Conservation (phyloP, 2,329 filamentous ascomycete genomes). For the Onygenales sp. region DNA sequence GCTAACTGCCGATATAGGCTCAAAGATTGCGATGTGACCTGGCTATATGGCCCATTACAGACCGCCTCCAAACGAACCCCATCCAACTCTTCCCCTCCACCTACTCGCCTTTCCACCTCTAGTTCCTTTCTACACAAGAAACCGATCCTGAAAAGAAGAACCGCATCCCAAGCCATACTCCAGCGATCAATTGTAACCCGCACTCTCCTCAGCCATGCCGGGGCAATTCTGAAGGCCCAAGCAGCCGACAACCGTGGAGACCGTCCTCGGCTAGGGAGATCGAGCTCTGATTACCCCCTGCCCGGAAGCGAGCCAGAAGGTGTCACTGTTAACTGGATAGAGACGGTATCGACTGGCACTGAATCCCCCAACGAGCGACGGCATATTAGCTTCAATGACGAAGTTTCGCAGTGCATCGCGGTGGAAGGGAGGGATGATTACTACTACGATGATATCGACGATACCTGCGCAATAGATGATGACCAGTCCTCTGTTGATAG, state of each 20-base stretch:
- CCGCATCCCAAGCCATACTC: conserved; percentile 91
- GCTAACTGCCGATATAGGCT: conserved; percentile 50
- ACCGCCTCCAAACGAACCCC: conserved; percentile 51
- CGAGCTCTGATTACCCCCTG: conserved; percentile 60
- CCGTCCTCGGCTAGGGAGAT: conserved; percentile 49
- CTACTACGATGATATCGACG: conserved; percentile 17
- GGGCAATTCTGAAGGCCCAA: conserved; percentile 76
- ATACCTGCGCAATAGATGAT: conserved; percentile 24
- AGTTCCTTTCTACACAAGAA: conserved; percentile 65
- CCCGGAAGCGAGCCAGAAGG: conserved; percentile 51
- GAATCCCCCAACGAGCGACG: conserved; percentile 57
- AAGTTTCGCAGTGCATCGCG: conserved; percentile 92
- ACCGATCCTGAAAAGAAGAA: conserved; percentile 91
- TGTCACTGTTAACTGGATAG: conserved; percentile 49
- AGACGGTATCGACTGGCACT: conserved; percentile 60
- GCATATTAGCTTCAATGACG: conserved; percentile 94
- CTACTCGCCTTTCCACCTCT: conserved; percentile 48
- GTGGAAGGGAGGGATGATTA: conserved; percentile 61
- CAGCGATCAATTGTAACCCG: conserved; percentile 81
- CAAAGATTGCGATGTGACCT: conserved; percentile 95
- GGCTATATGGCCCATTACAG: conserved; percentile 90
- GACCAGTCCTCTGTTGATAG: conserved; percentile 63
- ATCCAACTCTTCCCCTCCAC: conserved; percentile 39
- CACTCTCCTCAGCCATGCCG: conserved; percentile 80
- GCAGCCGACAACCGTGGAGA: conserved; percentile 49